These are phyloP conservation scores for Phytomonas serpens DNA, from an alignment of 208 protist species.

Conservation along the genomic window DNA sequence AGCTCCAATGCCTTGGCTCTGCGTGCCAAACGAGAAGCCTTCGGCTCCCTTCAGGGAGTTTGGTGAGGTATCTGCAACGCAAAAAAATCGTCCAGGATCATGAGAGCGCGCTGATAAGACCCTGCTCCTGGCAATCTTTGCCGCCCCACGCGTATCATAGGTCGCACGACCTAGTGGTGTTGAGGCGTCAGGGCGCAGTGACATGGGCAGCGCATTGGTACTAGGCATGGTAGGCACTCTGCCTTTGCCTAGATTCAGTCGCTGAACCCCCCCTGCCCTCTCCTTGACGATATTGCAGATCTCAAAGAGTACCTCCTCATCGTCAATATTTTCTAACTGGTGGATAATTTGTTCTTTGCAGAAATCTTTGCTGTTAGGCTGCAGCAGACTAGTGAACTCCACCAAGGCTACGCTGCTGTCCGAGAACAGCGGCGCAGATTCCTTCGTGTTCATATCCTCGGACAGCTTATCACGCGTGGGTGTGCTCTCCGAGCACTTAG, in stretches of 20 bases:
- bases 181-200: conserved; percentile 11
- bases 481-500: not conserved
- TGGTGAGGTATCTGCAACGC: not conserved
- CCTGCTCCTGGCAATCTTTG: not conserved
- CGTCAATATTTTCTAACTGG: conserved; percentile 42
- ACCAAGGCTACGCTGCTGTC: conserved; percentile 44
- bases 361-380: conserved; percentile 21
- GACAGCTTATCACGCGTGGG: conserved; percentile 3
- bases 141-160: not conserved
- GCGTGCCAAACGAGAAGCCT: not conserved
- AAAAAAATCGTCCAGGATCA: not conserved
- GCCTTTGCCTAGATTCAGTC: conserved; percentile 15
- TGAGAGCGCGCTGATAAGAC: not conserved
- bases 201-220: conserved; percentile 13
- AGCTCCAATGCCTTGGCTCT: not conserved
- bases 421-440: conserved; percentile 20
- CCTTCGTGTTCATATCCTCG: not conserved
- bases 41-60: not conserved
- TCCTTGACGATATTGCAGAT: conserved; percentile 36
- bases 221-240: not conserved
- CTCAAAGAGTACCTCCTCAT: conserved; percentile 38
- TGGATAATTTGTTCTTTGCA: conserved; percentile 52
- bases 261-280: not conserved
- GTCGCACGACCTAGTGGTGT: conserved; percentile 10
- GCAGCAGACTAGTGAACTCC: conserved; percentile 52